phyloP scores from a whole-genome alignment of 31 red algal species.

The Odonthalia washingtoniensis region DNA sequence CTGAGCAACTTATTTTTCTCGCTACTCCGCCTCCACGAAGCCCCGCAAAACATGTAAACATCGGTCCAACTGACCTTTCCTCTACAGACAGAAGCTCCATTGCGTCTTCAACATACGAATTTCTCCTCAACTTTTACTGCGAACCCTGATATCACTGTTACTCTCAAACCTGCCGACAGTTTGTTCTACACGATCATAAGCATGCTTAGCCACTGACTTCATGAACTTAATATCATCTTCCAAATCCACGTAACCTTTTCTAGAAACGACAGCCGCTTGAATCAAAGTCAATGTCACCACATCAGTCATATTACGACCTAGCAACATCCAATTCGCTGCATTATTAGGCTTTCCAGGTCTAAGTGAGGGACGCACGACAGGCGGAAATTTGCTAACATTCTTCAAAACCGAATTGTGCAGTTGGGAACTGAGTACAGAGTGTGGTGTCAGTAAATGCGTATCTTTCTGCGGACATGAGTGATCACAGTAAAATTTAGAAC shows the following conservation, averaged over 20 bases:
- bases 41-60: conserved; percentile 54
- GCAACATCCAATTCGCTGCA: neutral
- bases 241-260: too few species aligned
- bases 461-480: too few species aligned
- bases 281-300: conserved; percentile 18
- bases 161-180: conserved; percentile 49
- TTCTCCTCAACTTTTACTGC: conserved; percentile 51
- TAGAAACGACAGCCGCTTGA: conserved; percentile 36
- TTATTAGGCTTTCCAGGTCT: neutral
- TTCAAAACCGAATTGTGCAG: too few species aligned
- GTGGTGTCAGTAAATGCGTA: too few species aligned
- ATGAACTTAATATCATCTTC: too few species aligned
- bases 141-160: conserved; percentile 25
- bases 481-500: too few species aligned
- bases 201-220: too few species aligned
- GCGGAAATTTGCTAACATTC: neutral
- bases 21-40: conserved; percentile 25
- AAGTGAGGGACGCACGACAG: neutral
- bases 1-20: conserved; percentile 54
- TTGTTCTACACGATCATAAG: too few species aligned
- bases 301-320: conserved; percentile 5
- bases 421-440: too few species aligned
- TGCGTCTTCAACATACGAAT: conserved; percentile 55
- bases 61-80: conserved; percentile 44
- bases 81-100: conserved; percentile 50